phyloP scores from a whole-genome alignment of 2,329 filamentous ascomycete species.

The Arthrobotrys musiformis region DNA sequence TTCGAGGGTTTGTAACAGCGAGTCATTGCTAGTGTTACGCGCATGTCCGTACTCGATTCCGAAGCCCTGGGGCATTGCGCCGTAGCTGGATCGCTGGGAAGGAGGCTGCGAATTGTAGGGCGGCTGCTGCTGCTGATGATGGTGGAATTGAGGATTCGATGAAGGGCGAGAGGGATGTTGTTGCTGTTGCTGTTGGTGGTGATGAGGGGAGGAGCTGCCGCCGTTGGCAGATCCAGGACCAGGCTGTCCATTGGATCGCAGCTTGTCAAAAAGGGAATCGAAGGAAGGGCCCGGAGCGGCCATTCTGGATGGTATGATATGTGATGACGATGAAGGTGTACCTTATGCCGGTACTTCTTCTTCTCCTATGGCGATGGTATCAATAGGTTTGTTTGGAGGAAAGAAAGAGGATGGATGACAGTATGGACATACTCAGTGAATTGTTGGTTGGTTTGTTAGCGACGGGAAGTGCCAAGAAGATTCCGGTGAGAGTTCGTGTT shows the following conservation, averaged over 20 bases:
- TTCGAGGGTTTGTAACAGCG: constrained; percentile 54
- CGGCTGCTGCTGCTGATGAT: too few relatives aligned
- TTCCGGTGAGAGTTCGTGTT: constrained; percentile 8
- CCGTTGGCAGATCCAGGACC: constrained; percentile 25
- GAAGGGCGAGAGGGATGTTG: constrained; percentile 33
- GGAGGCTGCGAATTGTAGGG: constrained; percentile 14
- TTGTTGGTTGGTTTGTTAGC: background rate
- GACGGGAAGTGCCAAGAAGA: constrained; percentile 26
- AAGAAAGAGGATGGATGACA: background rate
- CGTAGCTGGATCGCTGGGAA: constrained; percentile 42
- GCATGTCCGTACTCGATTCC: constrained; percentile 41
- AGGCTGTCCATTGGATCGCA: constrained; percentile 21
- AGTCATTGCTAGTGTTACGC: constrained; percentile 45
- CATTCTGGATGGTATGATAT: constrained; percentile 10
- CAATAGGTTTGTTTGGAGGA: background rate
- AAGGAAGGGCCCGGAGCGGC: constrained; percentile 40
- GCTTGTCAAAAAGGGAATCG: constrained; percentile 48
- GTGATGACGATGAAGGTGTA: background rate
- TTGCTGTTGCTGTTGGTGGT: too few relatives aligned
- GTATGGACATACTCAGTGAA: too few relatives aligned
- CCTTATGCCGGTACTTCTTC: too few relatives aligned
- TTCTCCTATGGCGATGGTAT: too few relatives aligned
- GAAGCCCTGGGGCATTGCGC: constrained; percentile 28
- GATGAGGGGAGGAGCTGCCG: background rate
- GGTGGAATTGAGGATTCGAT: constrained; percentile 44